Conservation (phyloP, 371 early-diverging fungal species). For the Mortierella sp. region DNA sequence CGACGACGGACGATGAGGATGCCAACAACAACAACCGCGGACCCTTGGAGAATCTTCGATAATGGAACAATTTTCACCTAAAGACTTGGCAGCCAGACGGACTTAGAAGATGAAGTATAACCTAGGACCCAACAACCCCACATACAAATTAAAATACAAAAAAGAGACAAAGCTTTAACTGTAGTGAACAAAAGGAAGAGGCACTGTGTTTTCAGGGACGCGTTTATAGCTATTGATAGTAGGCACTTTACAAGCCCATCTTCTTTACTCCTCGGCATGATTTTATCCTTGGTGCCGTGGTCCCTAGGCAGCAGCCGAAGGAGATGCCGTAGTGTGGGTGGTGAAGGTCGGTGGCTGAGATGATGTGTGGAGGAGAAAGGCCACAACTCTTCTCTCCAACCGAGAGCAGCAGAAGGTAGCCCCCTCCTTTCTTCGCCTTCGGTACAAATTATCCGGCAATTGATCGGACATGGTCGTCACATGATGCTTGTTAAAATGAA, state of each 20-base stretch:
- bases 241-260: not conserved
- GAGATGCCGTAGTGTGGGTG: not conserved
- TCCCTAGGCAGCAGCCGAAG: not conserved
- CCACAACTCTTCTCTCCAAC: not conserved
- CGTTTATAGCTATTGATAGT: not conserved
- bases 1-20: not conserved
- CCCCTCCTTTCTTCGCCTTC: too few species aligned
- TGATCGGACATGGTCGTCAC: not conserved
- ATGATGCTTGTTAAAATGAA: not conserved
- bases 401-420: not conserved
- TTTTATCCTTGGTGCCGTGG: conserved; percentile 15
- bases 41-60: conserved; percentile 6
- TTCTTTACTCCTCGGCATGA: conserved; percentile 4
- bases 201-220: not conserved
- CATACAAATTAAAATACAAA: not conserved
- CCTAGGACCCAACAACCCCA: conserved; percentile 1
- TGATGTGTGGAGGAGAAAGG: not conserved
- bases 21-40: not conserved
- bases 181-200: not conserved
- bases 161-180: not conserved
- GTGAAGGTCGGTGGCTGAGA: not conserved
- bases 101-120: not conserved
- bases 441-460: not conserved
- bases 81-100: not conserved
- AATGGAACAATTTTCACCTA: not conserved